Percentiles rank a stretch among this genome's conserved stretches.
These are phyloP conservation scores for Zygotorulaspora florentina DNA, from an alignment of 805 yeast genomes.

Conservation along the genomic window DNA sequence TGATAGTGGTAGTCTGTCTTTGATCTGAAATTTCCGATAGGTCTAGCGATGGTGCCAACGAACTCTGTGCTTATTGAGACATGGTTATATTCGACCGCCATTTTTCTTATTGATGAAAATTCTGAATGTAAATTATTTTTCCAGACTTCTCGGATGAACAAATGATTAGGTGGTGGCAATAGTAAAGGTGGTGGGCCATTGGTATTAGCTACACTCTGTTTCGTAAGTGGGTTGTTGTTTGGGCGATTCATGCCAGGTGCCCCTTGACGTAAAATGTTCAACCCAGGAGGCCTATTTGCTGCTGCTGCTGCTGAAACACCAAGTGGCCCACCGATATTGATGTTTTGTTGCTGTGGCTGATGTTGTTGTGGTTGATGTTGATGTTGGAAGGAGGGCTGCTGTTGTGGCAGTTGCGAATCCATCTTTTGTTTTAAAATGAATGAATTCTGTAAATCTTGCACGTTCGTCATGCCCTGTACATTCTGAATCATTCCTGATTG, in stretches of 20 bases:
- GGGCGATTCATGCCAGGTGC: constrained; percentile 18
- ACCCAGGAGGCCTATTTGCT: constrained; percentile 27
- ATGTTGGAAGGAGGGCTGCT: constrained; percentile 18
- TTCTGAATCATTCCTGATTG: constrained; percentile 18
- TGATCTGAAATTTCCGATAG: constrained; percentile 87
- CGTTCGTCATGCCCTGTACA: constrained; percentile 15
- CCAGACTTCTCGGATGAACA: constrained; percentile 69
- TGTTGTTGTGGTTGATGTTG: constrained; percentile 19
- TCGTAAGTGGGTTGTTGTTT: constrained; percentile 13
- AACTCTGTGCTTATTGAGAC: constrained; percentile 84
- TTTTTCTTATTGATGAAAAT: constrained; percentile 55
- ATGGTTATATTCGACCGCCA: constrained; percentile 49
- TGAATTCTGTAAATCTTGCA: constrained; percentile 20
- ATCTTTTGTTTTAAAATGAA: constrained; percentile 30
- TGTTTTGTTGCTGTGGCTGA: constrained; percentile 22
- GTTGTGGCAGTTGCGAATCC: constrained; percentile 20
- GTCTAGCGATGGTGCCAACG: constrained; percentile 94
- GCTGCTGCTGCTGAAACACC: constrained; percentile 11
- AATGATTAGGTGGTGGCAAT: constrained; percentile 33
- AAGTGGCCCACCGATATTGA: constrained; percentile 14
- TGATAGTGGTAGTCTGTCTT: constrained; percentile 94
- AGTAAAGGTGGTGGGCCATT: constrained; percentile 6
- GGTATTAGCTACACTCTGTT: constrained; percentile 12
- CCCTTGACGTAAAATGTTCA: constrained; percentile 26
- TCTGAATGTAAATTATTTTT: constrained; percentile 62